Conservation (phyloP, 2,329 filamentous ascomycete genomes). For the Phaeoacremonium minimum region DNA sequence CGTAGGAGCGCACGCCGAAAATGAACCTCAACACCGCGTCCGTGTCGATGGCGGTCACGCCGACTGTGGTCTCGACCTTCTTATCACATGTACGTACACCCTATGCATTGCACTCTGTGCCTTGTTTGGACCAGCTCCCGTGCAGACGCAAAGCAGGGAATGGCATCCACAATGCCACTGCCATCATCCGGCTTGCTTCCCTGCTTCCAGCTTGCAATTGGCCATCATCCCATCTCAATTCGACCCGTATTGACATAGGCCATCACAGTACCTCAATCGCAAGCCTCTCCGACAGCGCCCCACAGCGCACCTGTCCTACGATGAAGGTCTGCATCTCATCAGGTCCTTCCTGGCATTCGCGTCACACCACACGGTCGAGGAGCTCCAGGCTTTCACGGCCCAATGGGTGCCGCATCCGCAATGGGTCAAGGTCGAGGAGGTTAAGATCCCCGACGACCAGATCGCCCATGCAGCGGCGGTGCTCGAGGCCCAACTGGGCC, state of each 20-base stretch:
- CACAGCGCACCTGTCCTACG: slow-evolving; percentile 87
- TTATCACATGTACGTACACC: slow-evolving; percentile 71
- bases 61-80: slow-evolving; percentile 81
- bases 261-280: slow-evolving; percentile 83
- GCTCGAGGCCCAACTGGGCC: slow-evolving; percentile 71
- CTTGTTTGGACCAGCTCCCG: too few relatives aligned
- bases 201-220: neutral
- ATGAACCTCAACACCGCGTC: slow-evolving; percentile 73
- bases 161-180: too few relatives aligned
- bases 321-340: slow-evolving; percentile 85
- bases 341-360: slow-evolving; percentile 81
- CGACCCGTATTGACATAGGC: too few relatives aligned
- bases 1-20: too few relatives aligned
- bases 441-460: slow-evolving; percentile 60
- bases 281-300: slow-evolving; percentile 73
- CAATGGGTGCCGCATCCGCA: slow-evolving; percentile 88
- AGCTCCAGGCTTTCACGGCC: slow-evolving; percentile 83
- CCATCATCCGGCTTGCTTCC: slow-evolving; percentile 1
- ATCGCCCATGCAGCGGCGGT: slow-evolving; percentile 62
- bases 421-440: slow-evolving; percentile 77
- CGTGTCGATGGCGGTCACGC: slow-evolving; percentile 79
- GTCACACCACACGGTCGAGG: slow-evolving; percentile 86
- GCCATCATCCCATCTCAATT: slow-evolving; percentile 1
- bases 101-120: neutral
- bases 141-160: too few relatives aligned